These are phyloP conservation scores for Rhododendron molle DNA, from an alignment of 148 eudicot species.

Conservation along the genomic window DNA sequence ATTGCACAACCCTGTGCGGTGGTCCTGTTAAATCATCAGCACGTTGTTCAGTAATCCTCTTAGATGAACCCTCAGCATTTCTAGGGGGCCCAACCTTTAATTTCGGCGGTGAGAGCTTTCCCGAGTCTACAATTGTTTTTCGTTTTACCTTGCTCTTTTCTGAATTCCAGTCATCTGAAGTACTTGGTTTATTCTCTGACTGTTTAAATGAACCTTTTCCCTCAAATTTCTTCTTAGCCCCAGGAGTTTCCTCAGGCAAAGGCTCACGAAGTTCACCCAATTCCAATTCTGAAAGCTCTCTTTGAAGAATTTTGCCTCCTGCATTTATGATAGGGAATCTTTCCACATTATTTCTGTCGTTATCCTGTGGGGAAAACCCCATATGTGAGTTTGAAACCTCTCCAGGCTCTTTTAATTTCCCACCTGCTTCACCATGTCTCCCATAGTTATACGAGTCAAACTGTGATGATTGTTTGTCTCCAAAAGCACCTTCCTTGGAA, in stretches of 20 bases:
- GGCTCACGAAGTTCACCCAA: slow-evolving; percentile 94
- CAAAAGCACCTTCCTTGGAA: slow-evolving; percentile 33
- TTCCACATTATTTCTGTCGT: slow-evolving; percentile 21
- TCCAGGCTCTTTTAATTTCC: slow-evolving; percentile 31
- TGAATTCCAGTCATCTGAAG: slow-evolving; percentile 47
- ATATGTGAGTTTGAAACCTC: slow-evolving; percentile 27
- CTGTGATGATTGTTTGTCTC: slow-evolving; percentile 26
- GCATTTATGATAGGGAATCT: slow-evolving; percentile 39
- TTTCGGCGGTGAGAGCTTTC: slow-evolving; percentile 36
- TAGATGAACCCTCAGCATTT: slow-evolving; percentile 28
- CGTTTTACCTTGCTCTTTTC: slow-evolving; percentile 47
- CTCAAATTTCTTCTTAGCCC: slow-evolving; percentile 41
- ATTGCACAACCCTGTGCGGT: slow-evolving; percentile 24
- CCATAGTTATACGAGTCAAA: slow-evolving; percentile 21
- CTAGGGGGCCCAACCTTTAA: slow-evolving; percentile 25
- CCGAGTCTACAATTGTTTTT: slow-evolving; percentile 32
- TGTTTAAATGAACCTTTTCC: slow-evolving; percentile 66
- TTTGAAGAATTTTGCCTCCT: slow-evolving; percentile 39
- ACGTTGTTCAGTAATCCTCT: slow-evolving; percentile 38
- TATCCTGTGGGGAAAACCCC: slow-evolving; percentile 32
- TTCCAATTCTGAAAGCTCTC: slow-evolving; percentile 86
- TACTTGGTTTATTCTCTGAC: slow-evolving; percentile 34
- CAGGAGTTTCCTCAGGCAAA: slow-evolving; percentile 42
- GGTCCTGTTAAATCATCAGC: slow-evolving; percentile 38
- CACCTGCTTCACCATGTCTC: slow-evolving; percentile 36